Evolutionary conservation across 169 alveolate genomes (phyloP), one percentile per base, ranked within the genome.

Genomic region (Plasmodium vivax): DNA sequence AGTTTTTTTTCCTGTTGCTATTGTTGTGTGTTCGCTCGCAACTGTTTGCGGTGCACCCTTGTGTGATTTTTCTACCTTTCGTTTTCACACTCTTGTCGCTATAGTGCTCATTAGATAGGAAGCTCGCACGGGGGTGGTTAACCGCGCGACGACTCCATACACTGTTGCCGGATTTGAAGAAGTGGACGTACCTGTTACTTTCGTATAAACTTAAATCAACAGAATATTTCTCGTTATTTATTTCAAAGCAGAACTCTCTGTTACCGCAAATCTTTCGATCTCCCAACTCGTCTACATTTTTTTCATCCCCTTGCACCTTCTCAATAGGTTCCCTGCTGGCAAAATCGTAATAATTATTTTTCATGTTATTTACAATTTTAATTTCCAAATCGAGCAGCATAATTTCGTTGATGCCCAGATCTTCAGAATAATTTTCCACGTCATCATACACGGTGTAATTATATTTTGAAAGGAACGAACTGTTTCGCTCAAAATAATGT

Each of bases 291-390:
- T 54, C 73, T 27, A 10, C 71, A 54, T 34, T 23, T 54, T 87
- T 74, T 7, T 38, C 85, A 16, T 87, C 87, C 19, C 68, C 45
- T 3, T 75, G 43, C 23, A 30, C 83, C 47, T 71, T 87, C 47
- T 19, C 45, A 87, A n/a, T 74, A n/a, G 62, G 54, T 75, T 19
- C 68, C 38, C 43, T 10, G 6, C 43, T 45, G n/a, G n/a, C 14
- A 32, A 87, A 51, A 36, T 87, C 87, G 47, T 87, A 87, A 56
- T 87, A 87, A 71, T 87, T 87, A 77, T 79, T 75, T 79, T 56
- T 87, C 93, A 87, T 87, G 45, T 87, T 62, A 41, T 87, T 87
- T 68, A 77, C 62, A 87, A 87, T 87, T 75, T 87, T 87, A 32
- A 75, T 54, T 27, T 87, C 85, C 68, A 87, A 54, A 87, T 87